Evolutionary conservation across 768 basidiomycete species (phyloP), one percentile per base, ranked within the genome.

Genomic region (Coprinellus micaceus): DNA sequence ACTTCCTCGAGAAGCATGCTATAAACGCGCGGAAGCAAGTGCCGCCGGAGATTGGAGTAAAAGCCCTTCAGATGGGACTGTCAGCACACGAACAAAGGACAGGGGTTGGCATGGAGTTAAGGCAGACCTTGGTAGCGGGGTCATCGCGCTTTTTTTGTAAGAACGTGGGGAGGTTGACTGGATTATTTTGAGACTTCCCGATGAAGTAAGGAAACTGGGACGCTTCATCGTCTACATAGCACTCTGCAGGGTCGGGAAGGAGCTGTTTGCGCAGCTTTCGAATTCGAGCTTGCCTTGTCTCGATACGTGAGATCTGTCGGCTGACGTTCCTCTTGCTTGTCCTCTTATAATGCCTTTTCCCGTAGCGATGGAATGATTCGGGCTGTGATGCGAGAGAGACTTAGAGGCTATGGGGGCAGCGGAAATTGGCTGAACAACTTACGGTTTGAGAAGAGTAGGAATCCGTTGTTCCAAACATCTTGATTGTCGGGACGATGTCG

Each of bases 371-470:
- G 21, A 40, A 40, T 13, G 19, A 1, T 19, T 52, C 51, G 4
- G 48, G 48, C 48, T 50, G 21, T 5, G 17, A 26, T 24, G 10
- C 7, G 7, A 7, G 22, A 47, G 5, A 5, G 3, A 36, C 11
- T 50, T 1, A n/a, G 7, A 17, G 7, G 5, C 19, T 43, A 7
- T 43, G 6, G 7, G n/a, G 40, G 46, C 11, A 29, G 11, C 46
- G 33, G 21, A 17, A 25, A 19, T 4, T 4, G 24, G 21, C 6
- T 50, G 28, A 21, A 10, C 25, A 19, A 61, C 67, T 19, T 54
- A 79, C 76, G 36, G 71, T 52, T 54, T 78, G 74, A 0, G 75
- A 79, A 0, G 72, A 73, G 54, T 72, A 74, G 1, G 67, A 71
- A 53, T 80, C 75, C 1, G 74, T 73, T 1, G 69, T 71, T 0